Percentiles rank a stretch among this genome's conserved stretches.
These are phyloP conservation scores for Cordyceps javanica DNA, from an alignment of 2,329 filamentous ascomycete species.

Conservation along the genomic window DNA sequence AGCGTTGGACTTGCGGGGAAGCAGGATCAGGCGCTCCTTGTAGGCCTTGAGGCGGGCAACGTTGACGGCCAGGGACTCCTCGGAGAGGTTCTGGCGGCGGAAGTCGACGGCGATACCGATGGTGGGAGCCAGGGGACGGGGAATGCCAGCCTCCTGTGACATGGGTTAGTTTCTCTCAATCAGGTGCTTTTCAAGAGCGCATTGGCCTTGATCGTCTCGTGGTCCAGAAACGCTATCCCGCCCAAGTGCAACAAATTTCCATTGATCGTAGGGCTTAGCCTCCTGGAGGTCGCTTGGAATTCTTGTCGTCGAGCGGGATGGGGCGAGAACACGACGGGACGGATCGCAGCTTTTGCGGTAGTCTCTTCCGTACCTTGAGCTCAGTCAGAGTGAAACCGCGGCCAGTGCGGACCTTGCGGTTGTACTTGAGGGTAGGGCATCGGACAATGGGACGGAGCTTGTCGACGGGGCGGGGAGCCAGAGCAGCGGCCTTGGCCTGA, in stretches of 20 bases:
- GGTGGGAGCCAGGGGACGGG: constrained; percentile 88
- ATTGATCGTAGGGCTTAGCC: background rate
- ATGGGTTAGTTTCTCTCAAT: constrained; percentile 27
- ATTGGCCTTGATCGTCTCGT: background rate
- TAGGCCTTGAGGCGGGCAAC: constrained; percentile 97
- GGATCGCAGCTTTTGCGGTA: background rate
- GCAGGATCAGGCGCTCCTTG: constrained; percentile 92
- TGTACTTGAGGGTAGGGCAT: constrained; percentile 98
- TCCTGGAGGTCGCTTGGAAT: background rate
- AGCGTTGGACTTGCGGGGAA: constrained; percentile 91
- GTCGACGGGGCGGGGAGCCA: constrained; percentile 96
- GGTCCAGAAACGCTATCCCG: background rate
- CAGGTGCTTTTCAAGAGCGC: background rate
- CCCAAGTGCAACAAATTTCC: background rate
- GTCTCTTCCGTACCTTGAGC: constrained; percentile 74
- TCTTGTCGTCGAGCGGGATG: background rate
- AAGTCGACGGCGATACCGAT: constrained; percentile 96
- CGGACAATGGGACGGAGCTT: constrained; percentile 92
- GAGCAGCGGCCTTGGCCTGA: constrained; percentile 86
- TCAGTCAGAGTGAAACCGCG: constrained; percentile 97
- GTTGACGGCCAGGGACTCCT: constrained; percentile 91
- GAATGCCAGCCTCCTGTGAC: constrained; percentile 81
- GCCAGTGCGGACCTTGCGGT: constrained; percentile 92
- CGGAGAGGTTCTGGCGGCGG: constrained; percentile 94
- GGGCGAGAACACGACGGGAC: background rate